Conservation (phyloP, 2,329 filamentous ascomycete genomes). For the Paraphaeosphaeria minitans region DNA sequence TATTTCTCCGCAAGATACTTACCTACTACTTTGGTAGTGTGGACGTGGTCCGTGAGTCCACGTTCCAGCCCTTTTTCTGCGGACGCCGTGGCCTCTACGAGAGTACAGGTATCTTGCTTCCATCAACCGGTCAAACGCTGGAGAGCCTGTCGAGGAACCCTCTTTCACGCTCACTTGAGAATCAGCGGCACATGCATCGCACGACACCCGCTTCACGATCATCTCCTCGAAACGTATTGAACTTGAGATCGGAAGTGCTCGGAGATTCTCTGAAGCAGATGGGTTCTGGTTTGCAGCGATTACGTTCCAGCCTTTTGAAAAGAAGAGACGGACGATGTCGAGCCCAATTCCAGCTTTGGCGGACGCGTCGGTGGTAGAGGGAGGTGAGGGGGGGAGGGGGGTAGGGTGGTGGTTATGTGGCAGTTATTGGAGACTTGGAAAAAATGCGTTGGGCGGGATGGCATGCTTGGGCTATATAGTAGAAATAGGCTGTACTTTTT, state of each 20-base stretch:
- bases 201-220: too few relatives aligned
- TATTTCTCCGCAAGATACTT: background rate
- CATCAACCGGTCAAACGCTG: too few relatives aligned
- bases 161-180: too few relatives aligned
- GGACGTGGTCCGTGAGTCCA: background rate
- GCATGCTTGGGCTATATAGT: too few relatives aligned
- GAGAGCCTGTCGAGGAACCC: too few relatives aligned
- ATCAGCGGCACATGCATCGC: too few relatives aligned
- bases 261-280: background rate
- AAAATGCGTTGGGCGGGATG: too few relatives aligned
- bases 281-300: background rate
- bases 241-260: background rate
- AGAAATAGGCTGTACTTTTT: too few relatives aligned
- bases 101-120: background rate
- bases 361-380: background rate
- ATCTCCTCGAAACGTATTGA: too few relatives aligned
- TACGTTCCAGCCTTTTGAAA: background rate
- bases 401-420: background rate
- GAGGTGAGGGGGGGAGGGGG: conserved; percentile 1
- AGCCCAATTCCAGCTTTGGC: conserved; percentile 4
- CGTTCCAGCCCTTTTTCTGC: background rate
- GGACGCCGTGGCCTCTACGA: background rate
- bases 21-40: too few relatives aligned
- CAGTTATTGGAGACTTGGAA: background rate
- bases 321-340: conserved; percentile 3